Base-by-base conservation (phyloP, 805 yeast species). In the Starmerella apicola region DNA sequence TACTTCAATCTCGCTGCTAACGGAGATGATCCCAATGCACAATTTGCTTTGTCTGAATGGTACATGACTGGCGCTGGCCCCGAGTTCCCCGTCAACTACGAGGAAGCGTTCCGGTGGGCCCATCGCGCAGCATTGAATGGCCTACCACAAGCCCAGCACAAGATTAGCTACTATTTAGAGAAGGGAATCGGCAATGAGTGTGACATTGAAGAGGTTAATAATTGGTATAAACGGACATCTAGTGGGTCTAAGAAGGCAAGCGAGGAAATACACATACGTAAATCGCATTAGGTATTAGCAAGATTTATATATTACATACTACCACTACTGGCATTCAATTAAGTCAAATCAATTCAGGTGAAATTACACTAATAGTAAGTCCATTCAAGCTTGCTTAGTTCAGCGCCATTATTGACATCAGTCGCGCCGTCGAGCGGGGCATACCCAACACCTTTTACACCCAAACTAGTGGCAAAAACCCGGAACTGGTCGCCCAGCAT, bases 11-110 rank as follows among this genome's bases (percentile, higher is more conserved):
- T 81, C 48, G 95, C 95, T 0, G 95, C 97, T 0, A 58, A 78
- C 23, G 78, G 78, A 3, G 95, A 95, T 5, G 94, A 91, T 58
- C 71, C 94, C 1, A 76, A 72, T 35, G 78, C 94, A 9, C 91
- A 88, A 94, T 66, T 88, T 53, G 86, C 94, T 1, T 67, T 88
- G 64, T 86, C 96, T 59, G 95, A 96, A 1, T 91, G 97, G 96
- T 91, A 88, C 57, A 66, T 88, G 59, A 79, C 84, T 21, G 98
- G 98, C 0, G 77, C 82, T 25, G 86, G 81, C 25, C 86, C 91
- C n/a, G 72, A 72, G 34, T 68, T 91, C 51, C 78, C 76, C 7
- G 72, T 72, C 46, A 88, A 86, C 58, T 81, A 78, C 39, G 71
- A 64, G 38, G 95, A 86, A 60, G 93, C 96, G 1, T 88, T 78